Percentiles rank a stretch among this genome's conserved stretches.
Conservation (phyloP, 176 grass and related monocot genomes). For the Raddia distichophylla region DNA sequence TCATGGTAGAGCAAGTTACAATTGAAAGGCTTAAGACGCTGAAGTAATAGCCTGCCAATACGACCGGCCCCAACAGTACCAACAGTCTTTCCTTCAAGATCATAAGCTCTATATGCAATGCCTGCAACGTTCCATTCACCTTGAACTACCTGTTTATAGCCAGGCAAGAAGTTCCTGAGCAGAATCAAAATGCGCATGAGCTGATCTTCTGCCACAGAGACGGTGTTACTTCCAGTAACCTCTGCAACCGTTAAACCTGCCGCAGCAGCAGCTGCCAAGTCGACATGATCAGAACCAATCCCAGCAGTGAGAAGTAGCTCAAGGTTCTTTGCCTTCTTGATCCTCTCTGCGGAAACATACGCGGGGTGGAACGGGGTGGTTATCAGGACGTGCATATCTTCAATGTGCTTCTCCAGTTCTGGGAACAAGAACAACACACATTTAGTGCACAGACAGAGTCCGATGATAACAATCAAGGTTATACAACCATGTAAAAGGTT, state of each 20-base stretch:
- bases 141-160: slow-evolving; percentile 75
- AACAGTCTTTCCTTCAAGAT: slow-evolving; percentile 87
- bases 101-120: slow-evolving; percentile 86
- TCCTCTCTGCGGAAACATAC: slow-evolving; percentile 87
- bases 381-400: slow-evolving; percentile 89
- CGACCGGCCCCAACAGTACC: slow-evolving; percentile 88
- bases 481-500: slow-evolving; percentile 3
- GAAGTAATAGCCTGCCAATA: slow-evolving; percentile 77
- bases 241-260: slow-evolving; percentile 90
- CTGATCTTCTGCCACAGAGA: slow-evolving; percentile 93
- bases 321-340: slow-evolving; percentile 88
- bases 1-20: slow-evolving; percentile 94
- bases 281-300: slow-evolving; percentile 90
- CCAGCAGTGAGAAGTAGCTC: slow-evolving; percentile 89
- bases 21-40: slow-evolving; percentile 86
- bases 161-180: slow-evolving; percentile 86
- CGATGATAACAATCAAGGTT: neutral
- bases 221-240: slow-evolving; percentile 86
- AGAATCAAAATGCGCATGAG: slow-evolving; percentile 83
- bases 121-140: slow-evolving; percentile 92
- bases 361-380: slow-evolving; percentile 96
- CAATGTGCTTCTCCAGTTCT: slow-evolving; percentile 93
- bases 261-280: slow-evolving; percentile 73
- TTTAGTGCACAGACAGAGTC: slow-evolving; percentile 9
- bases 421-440: slow-evolving; percentile 25